Evolutionary conservation across 495 filamentous ascomycete species (phyloP).

Genomic region (Pseudotulostoma volvatum): DNA sequence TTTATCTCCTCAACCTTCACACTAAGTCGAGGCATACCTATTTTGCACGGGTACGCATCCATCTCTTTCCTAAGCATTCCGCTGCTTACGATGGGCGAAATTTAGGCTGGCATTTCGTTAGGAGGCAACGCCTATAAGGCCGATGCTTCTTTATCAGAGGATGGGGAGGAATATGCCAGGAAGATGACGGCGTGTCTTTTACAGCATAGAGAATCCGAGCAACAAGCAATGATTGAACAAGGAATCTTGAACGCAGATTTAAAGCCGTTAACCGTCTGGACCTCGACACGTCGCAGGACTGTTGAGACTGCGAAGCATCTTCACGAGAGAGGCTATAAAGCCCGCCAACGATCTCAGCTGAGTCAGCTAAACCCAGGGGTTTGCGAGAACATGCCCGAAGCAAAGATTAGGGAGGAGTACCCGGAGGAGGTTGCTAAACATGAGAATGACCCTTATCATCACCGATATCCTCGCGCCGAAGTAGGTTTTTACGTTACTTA

Average conservation of each 20-base stretch:
- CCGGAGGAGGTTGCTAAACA: conserved; percentile 87
- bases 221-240: conserved; percentile 45
- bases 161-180: conserved; percentile 70
- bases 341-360: conserved; percentile 85
- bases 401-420: conserved; percentile 59
- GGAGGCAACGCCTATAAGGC: conserved; percentile 81
- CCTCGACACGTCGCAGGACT: conserved; percentile 75
- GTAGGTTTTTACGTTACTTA: conserved; percentile 28
- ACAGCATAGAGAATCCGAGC: conserved; percentile 66
- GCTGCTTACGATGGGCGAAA: conserved; percentile 2
- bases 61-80: no score
- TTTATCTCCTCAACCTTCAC: conserved; percentile 93
- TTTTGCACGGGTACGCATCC: conserved; percentile 70
- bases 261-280: conserved; percentile 83
- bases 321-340: conserved; percentile 58
- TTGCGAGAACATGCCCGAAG: conserved; percentile 78
- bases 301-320: conserved; percentile 81
- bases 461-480: conserved; percentile 89
- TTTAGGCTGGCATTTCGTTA: conserved; percentile 42
- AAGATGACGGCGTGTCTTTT: conserved; percentile 76
- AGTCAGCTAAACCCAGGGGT: conserved; percentile 93
- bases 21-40: conserved; percentile 89
- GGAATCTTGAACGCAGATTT: conserved; percentile 52
- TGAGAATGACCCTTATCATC: conserved; percentile 89
- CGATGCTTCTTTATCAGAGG: conserved; percentile 65